phyloP scores from a whole-genome alignment of 805 yeast genomes.

The Yamadazyma endophytica region DNA sequence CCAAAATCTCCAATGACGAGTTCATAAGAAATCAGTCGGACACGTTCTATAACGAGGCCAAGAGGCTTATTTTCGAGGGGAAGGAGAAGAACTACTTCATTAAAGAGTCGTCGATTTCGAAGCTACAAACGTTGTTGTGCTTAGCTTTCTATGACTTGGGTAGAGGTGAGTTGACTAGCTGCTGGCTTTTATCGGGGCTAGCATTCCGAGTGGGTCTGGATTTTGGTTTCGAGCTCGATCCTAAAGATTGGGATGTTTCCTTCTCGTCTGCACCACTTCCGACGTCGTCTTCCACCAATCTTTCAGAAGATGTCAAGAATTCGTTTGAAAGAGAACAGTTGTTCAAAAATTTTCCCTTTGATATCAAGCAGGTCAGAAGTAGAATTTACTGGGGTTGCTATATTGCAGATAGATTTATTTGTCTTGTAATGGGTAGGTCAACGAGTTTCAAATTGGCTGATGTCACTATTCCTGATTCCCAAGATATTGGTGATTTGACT shows the following conservation, averaged over 20 bases:
- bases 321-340: conserved; percentile 1
- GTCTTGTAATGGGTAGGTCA: conserved; percentile 9
- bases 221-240: conserved; percentile 13
- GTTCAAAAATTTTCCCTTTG: conserved; percentile 6
- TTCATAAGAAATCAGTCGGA: conserved; percentile 5
- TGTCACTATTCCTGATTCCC: conserved; percentile 9
- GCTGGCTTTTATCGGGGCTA: conserved; percentile 13
- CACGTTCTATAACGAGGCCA: conserved; percentile 6
- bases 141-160: conserved; percentile 12
- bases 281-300: no score
- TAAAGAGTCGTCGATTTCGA: conserved; percentile 6
- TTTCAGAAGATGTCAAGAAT: no score
- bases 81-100: conserved; percentile 4
- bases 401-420: conserved; percentile 10
- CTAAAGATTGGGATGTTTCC: conserved; percentile 12
- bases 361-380: conserved; percentile 6
- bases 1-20: conserved; percentile 4
- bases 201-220: conserved; percentile 13
- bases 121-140: conserved; percentile 11
- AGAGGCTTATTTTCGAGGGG: conserved; percentile 2
- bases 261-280: background rate
- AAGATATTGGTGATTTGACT: conserved; percentile 10
- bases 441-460: conserved; percentile 7
- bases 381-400: conserved; percentile 13
- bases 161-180: conserved; percentile 12